phyloP scores from a whole-genome alignment of 2,329 filamentous ascomycete genomes.

The Atkinsonella hypoxylon region DNA sequence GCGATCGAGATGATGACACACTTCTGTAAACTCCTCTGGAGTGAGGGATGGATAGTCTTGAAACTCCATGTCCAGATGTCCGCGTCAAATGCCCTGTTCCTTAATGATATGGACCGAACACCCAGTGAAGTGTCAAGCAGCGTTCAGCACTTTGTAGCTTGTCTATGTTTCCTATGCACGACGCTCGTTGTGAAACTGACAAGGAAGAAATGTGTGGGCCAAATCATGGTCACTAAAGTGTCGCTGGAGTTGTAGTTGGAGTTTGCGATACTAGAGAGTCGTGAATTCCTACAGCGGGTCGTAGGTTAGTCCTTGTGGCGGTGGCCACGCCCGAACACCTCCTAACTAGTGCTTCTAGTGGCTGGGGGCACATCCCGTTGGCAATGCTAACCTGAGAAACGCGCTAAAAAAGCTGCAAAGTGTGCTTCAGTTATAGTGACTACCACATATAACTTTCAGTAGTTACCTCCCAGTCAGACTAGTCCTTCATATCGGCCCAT shows the following conservation, averaged over 20 bases:
- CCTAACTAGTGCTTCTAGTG: too few species aligned
- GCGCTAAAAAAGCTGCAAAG: too few species aligned
- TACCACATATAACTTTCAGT: too few species aligned
- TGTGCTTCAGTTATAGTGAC: too few species aligned
- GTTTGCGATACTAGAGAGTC: too few species aligned
- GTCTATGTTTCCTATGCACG: neutral
- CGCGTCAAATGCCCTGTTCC: neutral
- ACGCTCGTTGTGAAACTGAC: neutral
- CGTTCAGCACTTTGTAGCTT: neutral
- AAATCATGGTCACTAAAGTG: neutral
- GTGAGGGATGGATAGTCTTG: constrained; percentile 49
- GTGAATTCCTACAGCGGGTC: too few species aligned
- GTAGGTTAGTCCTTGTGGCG: too few species aligned
- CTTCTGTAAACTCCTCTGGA: constrained; percentile 49
- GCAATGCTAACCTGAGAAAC: too few species aligned
- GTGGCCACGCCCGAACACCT: neutral
- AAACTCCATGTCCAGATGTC: constrained; percentile 25
- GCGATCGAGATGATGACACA: constrained; percentile 50
- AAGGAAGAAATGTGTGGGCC: neutral
- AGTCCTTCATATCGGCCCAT: too few species aligned
- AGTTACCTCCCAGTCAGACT: too few species aligned
- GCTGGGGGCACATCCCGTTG: too few species aligned
- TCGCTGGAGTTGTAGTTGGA: neutral
- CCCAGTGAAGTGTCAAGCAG: neutral
- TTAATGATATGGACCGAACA: neutral